A percentile compares a stretch with the other conserved stretches of the same genome.
Conservation (phyloP, 176 grass and related monocot genomes). For the Zea mays region DNA sequence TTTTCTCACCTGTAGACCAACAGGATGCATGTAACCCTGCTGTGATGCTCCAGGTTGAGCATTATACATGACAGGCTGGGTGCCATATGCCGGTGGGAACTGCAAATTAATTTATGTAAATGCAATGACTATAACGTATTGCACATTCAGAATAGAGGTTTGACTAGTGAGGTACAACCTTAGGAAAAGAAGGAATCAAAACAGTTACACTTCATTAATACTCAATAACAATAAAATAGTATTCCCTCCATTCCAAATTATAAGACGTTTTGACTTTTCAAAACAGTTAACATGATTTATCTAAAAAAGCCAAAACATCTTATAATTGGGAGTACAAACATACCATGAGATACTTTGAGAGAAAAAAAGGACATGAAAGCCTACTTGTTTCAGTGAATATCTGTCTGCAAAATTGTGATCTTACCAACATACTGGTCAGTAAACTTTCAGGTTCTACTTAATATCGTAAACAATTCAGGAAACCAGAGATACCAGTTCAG, state of each 20-base stretch:
- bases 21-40: slow-evolving; percentile 65
- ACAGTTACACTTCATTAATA: not conserved
- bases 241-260: not conserved
- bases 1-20: slow-evolving; percentile 48
- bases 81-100: slow-evolving; percentile 57
- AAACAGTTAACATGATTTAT: too few species aligned
- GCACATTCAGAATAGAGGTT: not conserved
- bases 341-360: not conserved
- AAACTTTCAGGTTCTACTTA: not conserved
- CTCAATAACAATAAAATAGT: slow-evolving; percentile 16
- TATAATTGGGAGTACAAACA: not conserved
- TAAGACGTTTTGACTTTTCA: too few species aligned
- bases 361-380: not conserved
- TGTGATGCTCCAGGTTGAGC: slow-evolving; percentile 54
- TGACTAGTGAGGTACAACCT: not conserved
- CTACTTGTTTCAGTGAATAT: not conserved
- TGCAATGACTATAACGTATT: not conserved
- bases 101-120: slow-evolving; percentile 39
- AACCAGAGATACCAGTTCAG: not conserved
- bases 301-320: too few species aligned
- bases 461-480: not conserved
- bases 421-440: not conserved
- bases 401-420: not conserved
- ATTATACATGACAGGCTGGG: slow-evolving; percentile 57
- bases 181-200: not conserved